phyloP scores from a whole-genome alignment of 495 filamentous ascomycete genomes.

The Apodospora peruviana region DNA sequence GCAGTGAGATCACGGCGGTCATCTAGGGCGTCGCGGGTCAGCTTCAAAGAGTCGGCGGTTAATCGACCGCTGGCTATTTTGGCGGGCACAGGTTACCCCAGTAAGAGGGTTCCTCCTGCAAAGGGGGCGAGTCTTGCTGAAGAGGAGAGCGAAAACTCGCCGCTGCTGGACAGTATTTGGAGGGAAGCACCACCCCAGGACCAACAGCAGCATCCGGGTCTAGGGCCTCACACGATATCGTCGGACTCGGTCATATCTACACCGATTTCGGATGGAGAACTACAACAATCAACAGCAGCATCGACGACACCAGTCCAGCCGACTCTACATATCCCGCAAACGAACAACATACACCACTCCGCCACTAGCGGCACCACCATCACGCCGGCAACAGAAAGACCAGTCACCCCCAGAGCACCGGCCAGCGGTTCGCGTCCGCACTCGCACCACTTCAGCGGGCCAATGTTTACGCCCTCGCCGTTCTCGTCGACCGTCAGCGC shows the following conservation, averaged over 20 bases:
- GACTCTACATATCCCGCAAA: slow-evolving; percentile 9
- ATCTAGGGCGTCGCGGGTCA: slow-evolving; percentile 34
- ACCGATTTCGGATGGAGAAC: slow-evolving; percentile 22
- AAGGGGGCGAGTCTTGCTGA: slow-evolving; percentile 8
- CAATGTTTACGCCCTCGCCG: slow-evolving; percentile 42
- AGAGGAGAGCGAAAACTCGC: slow-evolving; percentile 17
- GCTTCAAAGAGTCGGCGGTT: slow-evolving; percentile 23
- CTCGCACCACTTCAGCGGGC: slow-evolving; percentile 30
- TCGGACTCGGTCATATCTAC: slow-evolving; percentile 31
- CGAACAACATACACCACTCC: slow-evolving; percentile 11
- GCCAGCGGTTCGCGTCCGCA: slow-evolving; percentile 17
- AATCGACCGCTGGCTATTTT: slow-evolving; percentile 17
- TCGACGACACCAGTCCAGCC: background rate
- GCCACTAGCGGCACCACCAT: slow-evolving; percentile 9
- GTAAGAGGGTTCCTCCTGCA: slow-evolving; percentile 7
- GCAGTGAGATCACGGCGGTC: slow-evolving; percentile 29
- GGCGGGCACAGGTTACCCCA: slow-evolving; percentile 16
- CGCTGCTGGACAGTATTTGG: slow-evolving; percentile 31
- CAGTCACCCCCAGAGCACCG: slow-evolving; percentile 23
- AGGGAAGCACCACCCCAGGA: slow-evolving; percentile 14
- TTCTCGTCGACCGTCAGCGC: slow-evolving; percentile 43
- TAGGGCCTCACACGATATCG: slow-evolving; percentile 26
- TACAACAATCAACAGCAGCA: slow-evolving; percentile 15
- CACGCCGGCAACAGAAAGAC: slow-evolving; percentile 2
- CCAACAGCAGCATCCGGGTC: slow-evolving; percentile 20